These are phyloP conservation scores for Paracamarosporium sp. DNA, from an alignment of 2,329 filamentous ascomycete species.

Conservation along the genomic window DNA sequence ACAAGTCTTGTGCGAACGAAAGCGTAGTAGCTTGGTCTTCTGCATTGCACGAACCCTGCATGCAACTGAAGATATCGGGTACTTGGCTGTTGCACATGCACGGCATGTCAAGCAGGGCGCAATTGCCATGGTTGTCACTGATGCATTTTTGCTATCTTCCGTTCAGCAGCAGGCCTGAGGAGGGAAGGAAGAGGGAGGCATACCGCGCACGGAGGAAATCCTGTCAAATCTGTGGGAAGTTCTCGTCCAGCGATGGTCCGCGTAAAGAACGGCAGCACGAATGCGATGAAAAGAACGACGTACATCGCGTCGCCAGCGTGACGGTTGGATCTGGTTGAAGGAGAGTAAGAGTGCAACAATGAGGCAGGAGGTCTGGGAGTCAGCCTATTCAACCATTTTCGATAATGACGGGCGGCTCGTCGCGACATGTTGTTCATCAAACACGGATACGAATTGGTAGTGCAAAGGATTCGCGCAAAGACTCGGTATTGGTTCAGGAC, in stretches of 20 bases:
- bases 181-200: neutral
- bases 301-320: neutral
- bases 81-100: constrained; percentile 6
- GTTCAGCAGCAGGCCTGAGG: neutral
- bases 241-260: neutral
- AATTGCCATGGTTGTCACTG: neutral
- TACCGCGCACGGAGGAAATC: constrained; percentile 4
- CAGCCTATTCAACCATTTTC: neutral
- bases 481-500: neutral
- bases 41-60: constrained; percentile 3
- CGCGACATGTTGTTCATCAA: neutral
- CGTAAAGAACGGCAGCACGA: neutral
- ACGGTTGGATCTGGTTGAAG: neutral
- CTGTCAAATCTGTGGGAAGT: neutral
- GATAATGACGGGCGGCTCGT: neutral
- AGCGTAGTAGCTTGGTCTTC: neutral
- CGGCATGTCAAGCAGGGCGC: neutral
- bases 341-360: neutral
- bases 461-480: neutral
- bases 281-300: neutral
- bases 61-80: constrained; percentile 3
- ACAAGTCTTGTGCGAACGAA: neutral
- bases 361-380: neutral
- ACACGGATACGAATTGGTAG: neutral
- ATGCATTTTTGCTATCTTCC: constrained; percentile 2